A percentile compares a stretch with the other conserved stretches of the same genome.
Conservation (phyloP, 306 rosid genomes). For the Alnus glutinosa region DNA sequence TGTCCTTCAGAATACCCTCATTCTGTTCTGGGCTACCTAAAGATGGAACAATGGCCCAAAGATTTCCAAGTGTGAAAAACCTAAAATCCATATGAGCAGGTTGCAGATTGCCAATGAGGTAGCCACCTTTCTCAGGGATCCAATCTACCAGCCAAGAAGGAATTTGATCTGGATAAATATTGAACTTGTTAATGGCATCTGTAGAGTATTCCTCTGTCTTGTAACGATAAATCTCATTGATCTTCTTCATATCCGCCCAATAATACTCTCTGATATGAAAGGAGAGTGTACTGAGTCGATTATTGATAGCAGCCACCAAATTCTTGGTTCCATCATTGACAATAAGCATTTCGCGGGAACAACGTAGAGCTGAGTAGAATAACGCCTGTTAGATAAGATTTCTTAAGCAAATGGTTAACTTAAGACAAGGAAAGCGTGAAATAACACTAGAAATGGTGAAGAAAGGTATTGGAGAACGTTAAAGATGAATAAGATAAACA, state of each 20-base stretch:
- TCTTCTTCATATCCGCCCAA: conserved; percentile 84
- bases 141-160: conserved; percentile 94
- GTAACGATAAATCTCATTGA: conserved; percentile 90
- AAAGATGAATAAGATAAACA: neutral
- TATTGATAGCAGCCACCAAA: conserved; percentile 74
- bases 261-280: conserved; percentile 91
- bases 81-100: conserved; percentile 98
- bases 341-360: conserved; percentile 80
- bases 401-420: conserved; percentile 15
- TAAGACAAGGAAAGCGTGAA: neutral
- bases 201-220: conserved; percentile 91
- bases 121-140: conserved; percentile 90
- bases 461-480: neutral
- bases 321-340: conserved; percentile 73
- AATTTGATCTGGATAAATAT: conserved; percentile 95
- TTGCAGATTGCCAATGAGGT: conserved; percentile 86
- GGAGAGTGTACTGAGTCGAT: conserved; percentile 84
- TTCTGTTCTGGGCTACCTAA: conserved; percentile 72
- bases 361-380: conserved; percentile 81
- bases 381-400: conserved; percentile 53
- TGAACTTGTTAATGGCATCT: conserved; percentile 90
- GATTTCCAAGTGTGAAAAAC: conserved; percentile 88
- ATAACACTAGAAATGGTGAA: neutral
- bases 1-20: conserved; percentile 66
- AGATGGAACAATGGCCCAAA: conserved; percentile 87